Percentiles rank a stretch among this genome's conserved stretches.
These are phyloP conservation scores for Geotrichum bryndzae DNA, from an alignment of 1,139 yeast species.

Conservation along the genomic window DNA sequence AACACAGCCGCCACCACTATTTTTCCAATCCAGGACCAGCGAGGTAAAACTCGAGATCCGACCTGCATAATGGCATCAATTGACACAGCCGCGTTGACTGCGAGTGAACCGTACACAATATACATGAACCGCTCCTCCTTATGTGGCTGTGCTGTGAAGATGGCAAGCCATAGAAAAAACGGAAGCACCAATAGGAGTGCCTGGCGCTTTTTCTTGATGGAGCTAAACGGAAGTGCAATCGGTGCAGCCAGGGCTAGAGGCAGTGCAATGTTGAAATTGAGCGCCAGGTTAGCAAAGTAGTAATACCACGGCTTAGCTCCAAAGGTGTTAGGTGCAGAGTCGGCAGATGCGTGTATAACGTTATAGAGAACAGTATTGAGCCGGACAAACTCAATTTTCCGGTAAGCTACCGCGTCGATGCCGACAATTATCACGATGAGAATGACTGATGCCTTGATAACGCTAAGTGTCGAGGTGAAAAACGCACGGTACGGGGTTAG, in stretches of 20 bases:
- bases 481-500: conserved; percentile 1
- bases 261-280: conserved; percentile 64
- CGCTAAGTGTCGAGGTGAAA: conserved; percentile 11
- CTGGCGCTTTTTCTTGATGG: conserved; percentile 2
- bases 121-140: conserved; percentile 90
- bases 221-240: conserved; percentile 22
- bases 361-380: conserved; percentile 78
- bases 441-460: conserved; percentile 12
- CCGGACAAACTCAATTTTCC: conserved; percentile 63
- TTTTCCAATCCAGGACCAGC: neutral
- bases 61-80: conserved; percentile 19
- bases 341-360: conserved; percentile 63
- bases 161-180: conserved; percentile 55
- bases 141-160: conserved; percentile 75
- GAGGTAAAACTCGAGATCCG: neutral
- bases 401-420: conserved; percentile 63
- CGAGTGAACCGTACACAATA: conserved; percentile 70
- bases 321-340: conserved; percentile 76
- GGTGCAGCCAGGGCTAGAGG: conserved; percentile 44
- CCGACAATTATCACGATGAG: conserved; percentile 36
- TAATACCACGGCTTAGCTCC: too few species aligned
- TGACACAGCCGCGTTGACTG: conserved; percentile 57
- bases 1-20: conserved; percentile 1
- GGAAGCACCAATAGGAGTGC: conserved; percentile 33
- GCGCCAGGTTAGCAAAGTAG: conserved; percentile 58